Evolutionary conservation across 2,329 filamentous ascomycete genomes (phyloP).

Genomic region (Calonectria fujianensis): DNA sequence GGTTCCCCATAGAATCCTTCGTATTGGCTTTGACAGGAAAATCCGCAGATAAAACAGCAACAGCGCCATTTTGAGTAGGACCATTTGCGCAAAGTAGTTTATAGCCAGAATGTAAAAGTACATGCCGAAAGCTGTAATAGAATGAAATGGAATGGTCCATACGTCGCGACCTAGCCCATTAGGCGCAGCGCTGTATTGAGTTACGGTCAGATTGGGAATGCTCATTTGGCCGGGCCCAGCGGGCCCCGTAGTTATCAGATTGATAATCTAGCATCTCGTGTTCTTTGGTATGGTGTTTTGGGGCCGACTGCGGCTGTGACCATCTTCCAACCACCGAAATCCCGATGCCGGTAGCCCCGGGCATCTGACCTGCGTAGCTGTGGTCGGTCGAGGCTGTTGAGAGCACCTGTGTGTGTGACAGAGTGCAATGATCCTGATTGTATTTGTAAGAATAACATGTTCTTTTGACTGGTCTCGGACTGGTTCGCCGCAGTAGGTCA

Average conservation of each 20-base stretch:
- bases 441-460: not conserved
- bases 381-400: too few species aligned
- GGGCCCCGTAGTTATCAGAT: too few species aligned
- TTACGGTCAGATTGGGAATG: not conserved
- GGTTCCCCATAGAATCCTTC: constrained; percentile 36
- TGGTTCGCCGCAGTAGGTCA: not conserved
- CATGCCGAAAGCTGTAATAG: constrained; percentile 13
- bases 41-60: constrained; percentile 42
- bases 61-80: constrained; percentile 37
- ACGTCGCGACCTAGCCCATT: constrained; percentile 40
- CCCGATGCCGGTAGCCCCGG: too few species aligned
- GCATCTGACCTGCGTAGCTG: too few species aligned
- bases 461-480: not conserved
- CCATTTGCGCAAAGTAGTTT: constrained; percentile 37
- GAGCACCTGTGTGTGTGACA: too few species aligned
- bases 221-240: too few species aligned
- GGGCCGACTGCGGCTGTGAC: too few species aligned
- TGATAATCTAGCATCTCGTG: too few species aligned
- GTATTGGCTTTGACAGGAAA: not conserved
- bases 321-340: too few species aligned
- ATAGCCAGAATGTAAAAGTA: constrained; percentile 36
- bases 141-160: constrained; percentile 28
- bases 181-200: constrained; percentile 5
- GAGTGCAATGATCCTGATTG: not conserved
- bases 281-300: too few species aligned